These are phyloP conservation scores for Metarhizium rileyi DNA, from an alignment of 2,329 filamentous ascomycete genomes.

Conservation along the genomic window DNA sequence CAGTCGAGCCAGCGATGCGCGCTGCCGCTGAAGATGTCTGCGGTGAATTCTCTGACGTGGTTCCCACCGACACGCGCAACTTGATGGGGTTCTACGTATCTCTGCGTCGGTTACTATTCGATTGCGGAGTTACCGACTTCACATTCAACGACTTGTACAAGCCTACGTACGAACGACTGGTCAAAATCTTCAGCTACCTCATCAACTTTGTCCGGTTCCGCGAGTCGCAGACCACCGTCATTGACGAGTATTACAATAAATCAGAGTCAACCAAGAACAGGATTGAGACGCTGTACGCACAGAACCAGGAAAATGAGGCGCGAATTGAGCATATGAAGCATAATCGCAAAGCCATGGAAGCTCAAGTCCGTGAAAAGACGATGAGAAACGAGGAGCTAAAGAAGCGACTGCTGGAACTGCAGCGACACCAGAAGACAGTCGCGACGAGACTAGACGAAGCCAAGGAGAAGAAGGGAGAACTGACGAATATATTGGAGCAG, in stretches of 20 bases:
- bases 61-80: conserved; percentile 81
- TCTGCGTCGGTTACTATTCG: conserved; percentile 66
- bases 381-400: conserved; percentile 82
- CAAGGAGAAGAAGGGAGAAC: conserved; percentile 67
- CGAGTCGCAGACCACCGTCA: conserved; percentile 79
- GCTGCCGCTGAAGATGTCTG: conserved; percentile 82
- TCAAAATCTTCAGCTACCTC: conserved; percentile 93
- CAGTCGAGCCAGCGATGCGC: conserved; percentile 89
- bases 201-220: conserved; percentile 99
- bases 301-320: conserved; percentile 80
- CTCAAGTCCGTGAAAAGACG: conserved; percentile 73
- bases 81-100: conserved; percentile 93
- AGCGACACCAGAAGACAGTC: conserved; percentile 73
- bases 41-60: conserved; percentile 73
- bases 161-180: conserved; percentile 79
- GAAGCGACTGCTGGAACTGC: conserved; percentile 67
- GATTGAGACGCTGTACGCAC: conserved; percentile 75
- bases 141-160: conserved; percentile 86
- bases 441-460: conserved; percentile 73
- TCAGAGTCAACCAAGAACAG: conserved; percentile 75
- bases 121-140: conserved; percentile 90
- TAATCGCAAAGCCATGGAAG: conserved; percentile 72
- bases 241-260: conserved; percentile 91
- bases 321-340: conserved; percentile 71
- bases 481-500: conserved; percentile 63